Percentiles rank a stretch among this genome's conserved stretches.
Evolutionary conservation across 495 filamentous ascomycete genomes (phyloP).

Genomic region (Aspergillus baeticus): DNA sequence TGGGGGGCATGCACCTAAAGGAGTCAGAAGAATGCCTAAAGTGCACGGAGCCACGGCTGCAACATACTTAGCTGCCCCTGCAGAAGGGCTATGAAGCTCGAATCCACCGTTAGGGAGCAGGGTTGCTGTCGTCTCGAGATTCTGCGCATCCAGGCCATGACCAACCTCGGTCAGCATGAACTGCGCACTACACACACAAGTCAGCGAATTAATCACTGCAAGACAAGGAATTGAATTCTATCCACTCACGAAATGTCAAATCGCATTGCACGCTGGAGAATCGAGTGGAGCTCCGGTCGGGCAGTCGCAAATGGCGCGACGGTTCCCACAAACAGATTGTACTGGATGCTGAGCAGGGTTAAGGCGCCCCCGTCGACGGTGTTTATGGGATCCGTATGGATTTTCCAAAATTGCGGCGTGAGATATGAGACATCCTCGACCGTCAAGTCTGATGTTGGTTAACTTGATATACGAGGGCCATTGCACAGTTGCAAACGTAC

Average conservation of each 20-base stretch:
- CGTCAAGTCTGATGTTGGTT: not conserved
- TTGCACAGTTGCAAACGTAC: not conserved
- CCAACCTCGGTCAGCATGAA: conserved; percentile 39
- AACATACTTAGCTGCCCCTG: conserved; percentile 14
- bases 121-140: conserved; percentile 39
- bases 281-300: conserved; percentile 25
- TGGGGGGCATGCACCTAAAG: conserved; percentile 35
- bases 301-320: conserved; percentile 26
- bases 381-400: conserved; percentile 17
- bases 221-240: not conserved
- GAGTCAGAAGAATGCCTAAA: no score
- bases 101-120: conserved; percentile 30
- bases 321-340: conserved; percentile 37
- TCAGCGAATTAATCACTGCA: not conserved
- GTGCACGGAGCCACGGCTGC: no score
- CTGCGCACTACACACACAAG: conserved; percentile 20
- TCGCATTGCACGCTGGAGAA: conserved; percentile 26
- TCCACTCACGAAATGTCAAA: conserved; percentile 29
- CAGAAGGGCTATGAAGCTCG: conserved; percentile 29
- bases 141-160: conserved; percentile 37
- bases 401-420: conserved; percentile 17
- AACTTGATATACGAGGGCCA: not conserved
- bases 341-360: conserved; percentile 32
- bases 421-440: conserved; percentile 8
- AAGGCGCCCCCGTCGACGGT: conserved; percentile 17